A percentile compares a stretch with the other conserved stretches of the same genome.
phyloP scores from a whole-genome alignment of 73 alveolate genomes.

The Effrenium voratum region DNA sequence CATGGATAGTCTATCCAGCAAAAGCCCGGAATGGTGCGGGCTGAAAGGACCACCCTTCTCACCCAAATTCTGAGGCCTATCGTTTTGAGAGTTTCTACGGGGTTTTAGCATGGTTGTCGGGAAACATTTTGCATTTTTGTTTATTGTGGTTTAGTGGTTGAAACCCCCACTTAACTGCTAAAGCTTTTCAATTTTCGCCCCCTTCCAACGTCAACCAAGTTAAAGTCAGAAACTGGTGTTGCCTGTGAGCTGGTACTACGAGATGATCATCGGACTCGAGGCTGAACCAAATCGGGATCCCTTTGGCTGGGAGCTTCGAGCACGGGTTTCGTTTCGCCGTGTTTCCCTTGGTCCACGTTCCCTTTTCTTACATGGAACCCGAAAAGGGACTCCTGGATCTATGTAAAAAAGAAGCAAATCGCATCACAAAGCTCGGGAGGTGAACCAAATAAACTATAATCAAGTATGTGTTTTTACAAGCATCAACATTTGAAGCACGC shows the following conservation, averaged over 20 bases:
- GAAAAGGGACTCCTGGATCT: neutral
- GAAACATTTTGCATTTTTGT: neutral
- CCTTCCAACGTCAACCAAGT: too few relatives aligned
- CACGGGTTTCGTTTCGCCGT: too few relatives aligned
- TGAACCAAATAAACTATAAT: too few relatives aligned
- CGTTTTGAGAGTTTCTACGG: neutral
- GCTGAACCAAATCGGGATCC: too few relatives aligned
- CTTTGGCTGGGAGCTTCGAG: too few relatives aligned
- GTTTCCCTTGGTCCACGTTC: neutral
- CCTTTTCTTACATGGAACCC: neutral
- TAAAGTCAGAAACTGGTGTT: too few relatives aligned
- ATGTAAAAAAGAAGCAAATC: neutral
- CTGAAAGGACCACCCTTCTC: too few relatives aligned
- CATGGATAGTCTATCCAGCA: neutral
- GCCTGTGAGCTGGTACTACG: too few relatives aligned
- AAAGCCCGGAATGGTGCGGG: too few relatives aligned
- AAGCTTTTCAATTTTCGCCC: too few relatives aligned
- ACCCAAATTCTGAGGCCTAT: too few relatives aligned
- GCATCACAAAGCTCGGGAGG: neutral
- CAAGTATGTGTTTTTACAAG: neutral
- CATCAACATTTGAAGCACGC: neutral
- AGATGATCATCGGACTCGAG: too few relatives aligned
- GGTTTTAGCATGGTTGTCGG: neutral
- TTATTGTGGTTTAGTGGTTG: neutral
- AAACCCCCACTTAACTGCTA: neutral